Evolutionary conservation across 805 yeast genomes (phyloP).

Genomic region (Yamadazyma olivae): DNA sequence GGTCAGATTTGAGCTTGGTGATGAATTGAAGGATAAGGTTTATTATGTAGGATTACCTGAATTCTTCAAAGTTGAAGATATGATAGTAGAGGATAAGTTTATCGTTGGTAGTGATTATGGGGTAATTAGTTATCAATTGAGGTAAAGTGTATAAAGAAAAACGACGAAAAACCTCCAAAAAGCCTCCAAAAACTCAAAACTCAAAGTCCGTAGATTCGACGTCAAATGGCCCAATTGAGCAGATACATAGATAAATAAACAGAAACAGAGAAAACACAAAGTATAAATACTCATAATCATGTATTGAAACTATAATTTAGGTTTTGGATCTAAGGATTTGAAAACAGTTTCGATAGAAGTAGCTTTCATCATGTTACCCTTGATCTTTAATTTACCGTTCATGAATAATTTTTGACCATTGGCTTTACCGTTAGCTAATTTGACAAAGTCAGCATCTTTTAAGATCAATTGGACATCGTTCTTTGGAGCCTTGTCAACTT

Average conservation of each 20-base stretch:
- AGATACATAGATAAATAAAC: too few relatives aligned
- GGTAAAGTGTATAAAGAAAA: too few relatives aligned
- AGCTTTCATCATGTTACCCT: slow-evolving; percentile 91
- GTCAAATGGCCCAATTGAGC: too few relatives aligned
- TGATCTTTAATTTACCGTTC: slow-evolving; percentile 80
- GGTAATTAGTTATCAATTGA: too few relatives aligned
- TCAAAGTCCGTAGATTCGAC: too few relatives aligned
- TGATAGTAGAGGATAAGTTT: slow-evolving; percentile 8
- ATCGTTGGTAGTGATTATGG: slow-evolving; percentile 13
- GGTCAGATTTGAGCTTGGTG: slow-evolving; percentile 10
- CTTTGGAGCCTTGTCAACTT: slow-evolving; percentile 46
- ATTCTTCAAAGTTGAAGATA: slow-evolving; percentile 16
- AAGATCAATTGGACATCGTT: slow-evolving; percentile 63
- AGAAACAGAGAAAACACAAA: too few relatives aligned
- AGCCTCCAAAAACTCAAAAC: too few relatives aligned
- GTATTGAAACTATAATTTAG: slow-evolving; percentile 41
- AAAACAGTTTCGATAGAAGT: slow-evolving; percentile 68
- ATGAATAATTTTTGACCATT: slow-evolving; percentile 82
- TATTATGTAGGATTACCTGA: slow-evolving; percentile 25
- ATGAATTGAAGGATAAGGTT: slow-evolving; percentile 4
- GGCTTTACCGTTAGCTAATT: slow-evolving; percentile 72
- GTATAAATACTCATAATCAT: too few relatives aligned
- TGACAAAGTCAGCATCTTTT: slow-evolving; percentile 66
- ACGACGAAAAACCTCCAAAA: too few relatives aligned
- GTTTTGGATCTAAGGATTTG: slow-evolving; percentile 46